A percentile compares a stretch with the other conserved stretches of the same genome.
Evolutionary conservation across 805 yeast genomes (phyloP).

Genomic region (Lipomyces spencermartinsiae): DNA sequence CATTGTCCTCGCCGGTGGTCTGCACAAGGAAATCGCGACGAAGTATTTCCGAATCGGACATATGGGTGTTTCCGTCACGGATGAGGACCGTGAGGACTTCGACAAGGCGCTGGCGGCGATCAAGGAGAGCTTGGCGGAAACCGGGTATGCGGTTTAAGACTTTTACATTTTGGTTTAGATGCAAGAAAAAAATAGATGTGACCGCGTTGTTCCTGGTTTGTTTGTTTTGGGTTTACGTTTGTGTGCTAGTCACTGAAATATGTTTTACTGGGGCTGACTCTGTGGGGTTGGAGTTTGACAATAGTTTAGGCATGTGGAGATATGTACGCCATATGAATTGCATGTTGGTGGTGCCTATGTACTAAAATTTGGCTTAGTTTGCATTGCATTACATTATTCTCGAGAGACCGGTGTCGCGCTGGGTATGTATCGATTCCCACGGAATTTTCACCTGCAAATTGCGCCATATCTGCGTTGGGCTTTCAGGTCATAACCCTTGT

Average conservation of each 20-base stretch:
- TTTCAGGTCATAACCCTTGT: too few relatives aligned
- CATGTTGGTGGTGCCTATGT: background rate
- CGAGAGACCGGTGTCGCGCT: background rate
- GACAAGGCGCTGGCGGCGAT: slow-evolving; percentile 57
- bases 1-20: slow-evolving; percentile 86
- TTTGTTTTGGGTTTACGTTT: background rate
- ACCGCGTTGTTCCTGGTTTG: background rate
- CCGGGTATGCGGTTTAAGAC: slow-evolving; percentile 58
- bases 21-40: slow-evolving; percentile 77
- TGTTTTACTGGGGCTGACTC: background rate
- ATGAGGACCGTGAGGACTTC: slow-evolving; percentile 60
- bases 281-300: background rate
- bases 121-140: slow-evolving; percentile 60
- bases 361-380: background rate
- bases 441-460: background rate
- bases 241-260: background rate
- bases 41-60: slow-evolving; percentile 94
- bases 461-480: too few relatives aligned
- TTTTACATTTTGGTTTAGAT: slow-evolving; percentile 50
- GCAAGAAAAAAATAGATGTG: too few relatives aligned
- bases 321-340: background rate
- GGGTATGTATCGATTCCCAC: background rate
- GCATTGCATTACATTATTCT: background rate
- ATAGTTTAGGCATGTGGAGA: background rate
- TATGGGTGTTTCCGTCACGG: slow-evolving; percentile 84